Evolutionary conservation across 306 rosid genomes (phyloP), one percentile per base, ranked within the genome.

Genomic region (Vachellia pachyceras): DNA sequence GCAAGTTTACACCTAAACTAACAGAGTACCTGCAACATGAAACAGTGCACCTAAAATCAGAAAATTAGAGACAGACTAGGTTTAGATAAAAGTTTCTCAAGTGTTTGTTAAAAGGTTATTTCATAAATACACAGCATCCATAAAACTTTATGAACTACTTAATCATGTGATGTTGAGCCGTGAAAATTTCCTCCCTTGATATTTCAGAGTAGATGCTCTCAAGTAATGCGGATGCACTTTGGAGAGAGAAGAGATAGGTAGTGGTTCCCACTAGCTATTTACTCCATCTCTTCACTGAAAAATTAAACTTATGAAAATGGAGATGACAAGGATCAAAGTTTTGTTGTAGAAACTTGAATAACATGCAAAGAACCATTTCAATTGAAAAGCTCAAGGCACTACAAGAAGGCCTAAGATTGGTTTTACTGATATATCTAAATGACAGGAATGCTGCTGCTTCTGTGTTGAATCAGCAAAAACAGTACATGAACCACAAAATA

Each of bases 1-100:
- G 97, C 96, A 95, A 87, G 82, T 89, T 85, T 76, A 87, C 70
- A 68, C 99, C 99, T 90, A 95, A 82, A 57, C 86, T 84, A 81
- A 87, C 79, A 46, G 90, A 75, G 89, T 86, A 82, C 87, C 98
- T 95, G 88, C 75, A 61, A 50, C 67, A 82, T 66, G 36, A 46
- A 10, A 73, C 25, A 68, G 39, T 14, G 52, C 20, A 65, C 35
- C 13, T 58, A 0, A 55, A 54, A 69, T 80, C 44, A 84, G 77
- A 44, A 44, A 29, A 29, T 50, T 49, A 50, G 8, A 15, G 57
- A 58, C 14, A 20, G 14, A 23, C 9, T 2, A 12, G 9, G 36
- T 5, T 29, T 25, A 25, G 68, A 13, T 25, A 4, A 7, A 61
- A 61, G 68, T 61, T 61, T 25, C 37, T 25, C 17, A 5, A 12